Percentiles rank a stretch among this genome's conserved stretches.
Evolutionary conservation across 2,329 filamentous ascomycete species (phyloP).

Genomic region (Fusarium algeriense): DNA sequence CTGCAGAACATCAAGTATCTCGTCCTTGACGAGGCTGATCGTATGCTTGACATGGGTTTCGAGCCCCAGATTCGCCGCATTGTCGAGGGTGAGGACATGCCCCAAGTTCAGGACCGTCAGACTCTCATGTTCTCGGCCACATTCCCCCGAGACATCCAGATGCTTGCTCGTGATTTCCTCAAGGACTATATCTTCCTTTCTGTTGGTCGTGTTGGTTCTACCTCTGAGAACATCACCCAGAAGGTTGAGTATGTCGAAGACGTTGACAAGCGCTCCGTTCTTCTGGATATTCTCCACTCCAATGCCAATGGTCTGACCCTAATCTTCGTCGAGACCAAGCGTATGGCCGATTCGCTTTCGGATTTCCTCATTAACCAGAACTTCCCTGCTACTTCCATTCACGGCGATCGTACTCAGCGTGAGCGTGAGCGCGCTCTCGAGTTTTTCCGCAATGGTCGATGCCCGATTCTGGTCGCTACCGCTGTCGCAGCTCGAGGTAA

Average conservation of each 20-base stretch:
- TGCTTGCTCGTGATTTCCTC: conserved; percentile 97
- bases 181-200: conserved; percentile 99
- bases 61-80: conserved; percentile 99
- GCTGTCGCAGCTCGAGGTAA: conserved; percentile 82
- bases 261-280: conserved; percentile 95
- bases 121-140: conserved; percentile 99
- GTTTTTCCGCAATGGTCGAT: conserved; percentile 96
- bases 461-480: conserved; percentile 96
- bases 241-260: conserved; percentile 99
- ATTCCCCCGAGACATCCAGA: conserved; percentile 98
- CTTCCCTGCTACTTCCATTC: conserved; percentile 98
- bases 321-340: conserved; percentile 99
- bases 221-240: conserved; percentile 99
- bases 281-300: conserved; percentile 97
- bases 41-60: conserved; percentile 99
- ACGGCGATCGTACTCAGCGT: conserved; percentile 97
- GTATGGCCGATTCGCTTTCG: conserved; percentile 97
- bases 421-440: conserved; percentile 98
- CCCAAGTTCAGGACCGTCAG: conserved; percentile 82
- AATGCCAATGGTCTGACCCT: conserved; percentile 90
- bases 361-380: conserved; percentile 99
- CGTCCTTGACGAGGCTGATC: conserved; percentile 98
- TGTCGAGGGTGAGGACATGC: conserved; percentile 99
- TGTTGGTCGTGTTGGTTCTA: conserved; percentile 97
- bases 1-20: conserved; percentile 99